Percentiles rank a stretch among this genome's conserved stretches.
Evolutionary conservation across 2,329 filamentous ascomycete species (phyloP).

Genomic region (Alternaria triticimaculans): DNA sequence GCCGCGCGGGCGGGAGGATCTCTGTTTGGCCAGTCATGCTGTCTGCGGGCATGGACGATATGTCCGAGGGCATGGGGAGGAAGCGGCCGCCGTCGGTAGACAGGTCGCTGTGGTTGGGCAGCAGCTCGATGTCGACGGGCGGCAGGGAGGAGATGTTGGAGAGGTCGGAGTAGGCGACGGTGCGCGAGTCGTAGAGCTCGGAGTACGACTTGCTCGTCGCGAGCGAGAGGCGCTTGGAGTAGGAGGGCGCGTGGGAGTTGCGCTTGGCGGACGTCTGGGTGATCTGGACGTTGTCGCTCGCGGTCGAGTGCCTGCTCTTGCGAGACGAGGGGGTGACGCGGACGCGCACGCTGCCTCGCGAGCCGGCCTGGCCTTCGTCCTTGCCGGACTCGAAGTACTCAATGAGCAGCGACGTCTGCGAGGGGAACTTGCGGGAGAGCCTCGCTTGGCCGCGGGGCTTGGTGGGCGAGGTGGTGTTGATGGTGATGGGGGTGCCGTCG

Average conservation of each 20-base stretch:
- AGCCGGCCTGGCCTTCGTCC: constrained; percentile 64
- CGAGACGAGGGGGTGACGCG: constrained; percentile 74
- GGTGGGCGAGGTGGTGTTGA: constrained; percentile 75
- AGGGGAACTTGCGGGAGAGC: constrained; percentile 58
- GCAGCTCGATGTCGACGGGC: constrained; percentile 89
- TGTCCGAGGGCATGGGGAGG: constrained; percentile 75
- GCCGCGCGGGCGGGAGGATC: constrained; percentile 54
- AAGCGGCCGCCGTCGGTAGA: constrained; percentile 67
- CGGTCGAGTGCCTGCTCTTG: constrained; percentile 55
- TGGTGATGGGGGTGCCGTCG: constrained; percentile 90
- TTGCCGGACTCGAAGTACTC: constrained; percentile 92
- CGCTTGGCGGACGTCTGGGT: constrained; percentile 72
- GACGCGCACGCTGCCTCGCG: constrained; percentile 82
- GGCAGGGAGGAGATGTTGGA: constrained; percentile 73
- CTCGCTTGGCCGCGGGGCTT: constrained; percentile 65
- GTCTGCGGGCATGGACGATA: constrained; percentile 81
- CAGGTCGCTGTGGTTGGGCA: constrained; percentile 72
- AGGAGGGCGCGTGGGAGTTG: constrained; percentile 70
- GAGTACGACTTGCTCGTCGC: constrained; percentile 53
- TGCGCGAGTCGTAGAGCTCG: constrained; percentile 32
- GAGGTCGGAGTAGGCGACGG: constrained; percentile 72
- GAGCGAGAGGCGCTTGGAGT: constrained; percentile 72
- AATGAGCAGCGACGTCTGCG: constrained; percentile 89
- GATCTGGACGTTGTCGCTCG: constrained; percentile 83
- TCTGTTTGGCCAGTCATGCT: constrained; percentile 68